Percentiles rank a stretch among this genome's conserved stretches.
Conservation (phyloP, 2,329 filamentous ascomycete species). For the Elsinoe batatas region DNA sequence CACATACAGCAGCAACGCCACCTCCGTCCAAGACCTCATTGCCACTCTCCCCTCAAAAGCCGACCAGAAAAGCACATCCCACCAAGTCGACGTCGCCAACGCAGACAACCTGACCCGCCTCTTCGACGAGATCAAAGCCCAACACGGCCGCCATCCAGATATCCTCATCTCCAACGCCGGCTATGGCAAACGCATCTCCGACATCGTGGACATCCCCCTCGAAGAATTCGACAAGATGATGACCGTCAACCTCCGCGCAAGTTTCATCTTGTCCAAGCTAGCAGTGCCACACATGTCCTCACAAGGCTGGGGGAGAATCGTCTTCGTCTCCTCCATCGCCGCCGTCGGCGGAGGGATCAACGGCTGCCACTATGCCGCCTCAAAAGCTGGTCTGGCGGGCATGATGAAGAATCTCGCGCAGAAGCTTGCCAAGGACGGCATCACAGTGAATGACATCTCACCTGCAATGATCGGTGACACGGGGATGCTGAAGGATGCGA, state of each 20-base stretch:
- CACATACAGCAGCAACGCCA: constrained; percentile 45
- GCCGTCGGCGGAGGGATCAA: constrained; percentile 55
- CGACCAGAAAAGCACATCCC: constrained; percentile 39
- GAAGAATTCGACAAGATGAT: constrained; percentile 57
- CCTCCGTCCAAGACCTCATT: constrained; percentile 37
- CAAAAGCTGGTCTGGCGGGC: constrained; percentile 42
- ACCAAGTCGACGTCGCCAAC: constrained; percentile 49
- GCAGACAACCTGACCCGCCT: constrained; percentile 44
- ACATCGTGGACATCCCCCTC: constrained; percentile 49
- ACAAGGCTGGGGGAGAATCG: constrained; percentile 53
- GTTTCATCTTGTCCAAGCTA: constrained; percentile 52
- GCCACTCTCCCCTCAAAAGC: constrained; percentile 28
- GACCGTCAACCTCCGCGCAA: constrained; percentile 51
- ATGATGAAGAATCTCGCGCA: constrained; percentile 57
- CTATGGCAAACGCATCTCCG: constrained; percentile 50
- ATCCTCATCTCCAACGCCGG: constrained; percentile 59
- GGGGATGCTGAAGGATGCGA: constrained; percentile 50
- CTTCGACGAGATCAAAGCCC: constrained; percentile 43
- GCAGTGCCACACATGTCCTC: constrained; percentile 51
- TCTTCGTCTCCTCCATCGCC: constrained; percentile 55
- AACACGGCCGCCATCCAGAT: constrained; percentile 48
- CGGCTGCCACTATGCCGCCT: constrained; percentile 27
- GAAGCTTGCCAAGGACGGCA: constrained; percentile 49
- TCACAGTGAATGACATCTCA: constrained; percentile 59
- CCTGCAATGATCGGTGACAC: constrained; percentile 54